phyloP scores from a whole-genome alignment of 495 filamentous ascomycete genomes.

The Penicillium simplicissimum region DNA sequence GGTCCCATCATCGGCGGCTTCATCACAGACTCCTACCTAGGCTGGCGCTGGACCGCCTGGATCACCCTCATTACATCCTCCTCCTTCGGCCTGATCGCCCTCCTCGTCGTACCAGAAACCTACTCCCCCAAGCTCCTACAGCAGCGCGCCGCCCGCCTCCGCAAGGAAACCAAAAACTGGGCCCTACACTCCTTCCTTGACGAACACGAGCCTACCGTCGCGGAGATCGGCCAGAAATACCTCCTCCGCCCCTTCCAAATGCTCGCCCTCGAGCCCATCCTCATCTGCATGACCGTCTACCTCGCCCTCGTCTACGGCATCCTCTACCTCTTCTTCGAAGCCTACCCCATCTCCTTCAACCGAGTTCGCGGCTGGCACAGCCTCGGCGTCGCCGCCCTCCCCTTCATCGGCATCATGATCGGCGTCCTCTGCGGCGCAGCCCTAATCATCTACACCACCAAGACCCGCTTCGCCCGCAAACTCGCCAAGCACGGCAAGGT shows the following conservation, averaged over 20 bases:
- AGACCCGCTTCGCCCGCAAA: slow-evolving; percentile 53
- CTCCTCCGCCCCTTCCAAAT: slow-evolving; percentile 62
- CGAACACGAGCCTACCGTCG: slow-evolving; percentile 49
- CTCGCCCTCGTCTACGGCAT: slow-evolving; percentile 58
- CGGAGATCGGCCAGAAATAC: slow-evolving; percentile 50
- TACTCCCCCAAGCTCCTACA: slow-evolving; percentile 58
- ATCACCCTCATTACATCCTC: slow-evolving; percentile 59
- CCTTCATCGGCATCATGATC: slow-evolving; percentile 60
- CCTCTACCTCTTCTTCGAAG: slow-evolving; percentile 63
- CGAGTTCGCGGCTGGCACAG: slow-evolving; percentile 52
- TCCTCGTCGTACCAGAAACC: slow-evolving; percentile 61
- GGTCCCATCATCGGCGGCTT: slow-evolving; percentile 56
- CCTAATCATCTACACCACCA: slow-evolving; percentile 51
- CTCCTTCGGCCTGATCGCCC: slow-evolving; percentile 48
- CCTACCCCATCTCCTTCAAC: slow-evolving; percentile 60
- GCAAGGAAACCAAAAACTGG: slow-evolving; percentile 62
- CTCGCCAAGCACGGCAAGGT: slow-evolving; percentile 49
- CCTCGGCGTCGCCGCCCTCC: slow-evolving; percentile 51
- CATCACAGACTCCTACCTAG: slow-evolving; percentile 54
- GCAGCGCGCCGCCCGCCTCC: slow-evolving; percentile 55
- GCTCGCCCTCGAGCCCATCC: slow-evolving; percentile 60
- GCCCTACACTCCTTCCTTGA: slow-evolving; percentile 60
- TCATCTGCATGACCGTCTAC: slow-evolving; percentile 55
- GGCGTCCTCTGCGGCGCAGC: slow-evolving; percentile 53
- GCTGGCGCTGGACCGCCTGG: slow-evolving; percentile 68